A percentile compares a stretch with the other conserved stretches of the same genome.
These are phyloP conservation scores for Wallacemonas collosoma DNA, from an alignment of 208 protist species.

Conservation along the genomic window DNA sequence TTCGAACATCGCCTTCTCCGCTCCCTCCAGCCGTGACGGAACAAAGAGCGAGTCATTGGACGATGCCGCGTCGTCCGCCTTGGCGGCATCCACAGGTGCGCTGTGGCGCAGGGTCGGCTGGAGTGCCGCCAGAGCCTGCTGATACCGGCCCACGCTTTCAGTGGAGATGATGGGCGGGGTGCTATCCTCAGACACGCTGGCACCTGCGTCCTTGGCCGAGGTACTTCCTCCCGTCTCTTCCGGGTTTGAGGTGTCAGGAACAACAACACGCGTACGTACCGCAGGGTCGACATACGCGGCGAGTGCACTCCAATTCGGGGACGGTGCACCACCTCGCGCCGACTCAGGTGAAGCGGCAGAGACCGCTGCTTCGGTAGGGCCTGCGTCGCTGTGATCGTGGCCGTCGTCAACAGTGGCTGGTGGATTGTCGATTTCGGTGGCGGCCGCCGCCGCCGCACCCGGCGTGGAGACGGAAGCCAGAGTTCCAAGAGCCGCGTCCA, in stretches of 20 bases:
- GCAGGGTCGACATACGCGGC: not conserved
- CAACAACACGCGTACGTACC: conserved; percentile 1
- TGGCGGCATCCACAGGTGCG: not conserved
- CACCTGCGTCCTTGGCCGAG: no score
- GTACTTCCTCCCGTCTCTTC: not conserved
- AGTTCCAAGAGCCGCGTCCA: conserved; percentile 20
- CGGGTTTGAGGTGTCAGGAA: not conserved
- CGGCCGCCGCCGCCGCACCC: not conserved
- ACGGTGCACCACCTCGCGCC: not conserved
- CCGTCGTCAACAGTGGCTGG: not conserved
- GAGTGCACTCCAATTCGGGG: conserved; percentile 4
- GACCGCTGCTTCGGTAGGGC: no score
- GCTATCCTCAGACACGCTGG: not conserved
- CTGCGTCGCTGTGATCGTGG: conserved; percentile 4
- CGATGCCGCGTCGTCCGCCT: not conserved
- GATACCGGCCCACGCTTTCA: conserved; percentile 2
- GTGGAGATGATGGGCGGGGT: not conserved
- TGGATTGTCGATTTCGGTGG: not conserved
- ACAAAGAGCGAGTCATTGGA: conserved; percentile 25
- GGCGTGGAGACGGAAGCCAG: not conserved
- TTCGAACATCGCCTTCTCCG: conserved; percentile 30
- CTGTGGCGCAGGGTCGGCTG: not conserved
- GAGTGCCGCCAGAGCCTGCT: conserved; percentile 12
- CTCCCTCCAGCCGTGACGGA: conserved; percentile 23
- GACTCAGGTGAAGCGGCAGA: no score